Base-by-base conservation (phyloP, 495 filamentous ascomycete species). In the Cladorrhinum samala region DNA sequence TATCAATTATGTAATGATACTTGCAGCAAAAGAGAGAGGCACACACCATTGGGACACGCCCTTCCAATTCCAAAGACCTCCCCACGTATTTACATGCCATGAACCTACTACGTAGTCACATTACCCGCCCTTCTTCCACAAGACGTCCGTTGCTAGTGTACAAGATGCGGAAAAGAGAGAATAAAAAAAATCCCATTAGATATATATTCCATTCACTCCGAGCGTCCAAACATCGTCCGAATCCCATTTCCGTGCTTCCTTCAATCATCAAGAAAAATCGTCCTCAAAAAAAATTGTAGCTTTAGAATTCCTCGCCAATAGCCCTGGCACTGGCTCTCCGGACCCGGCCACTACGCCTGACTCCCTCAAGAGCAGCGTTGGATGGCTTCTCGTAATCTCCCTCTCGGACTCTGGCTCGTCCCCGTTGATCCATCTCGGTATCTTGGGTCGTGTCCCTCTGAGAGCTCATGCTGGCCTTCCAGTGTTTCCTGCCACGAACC, bases 401-500 rank as follows among this genome's bases (percentile, higher is more conserved):
- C 6, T 18, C 49, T n/a, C 52, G 16, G 3, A 17, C 27, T 8
- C 17, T 53, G 1, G 50, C 5, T 16, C 55, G 20, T 1, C 55
- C 53, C 9, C 50, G 46, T 1, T 47, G 23, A n/a, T 24, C 19
- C 41, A 51, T 42, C 21, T 47, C 43, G 13, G 44, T 40, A 13
- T 42, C 56, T 16, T 54, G n/a, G 5, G 8, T 43, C 8, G 44
- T 16, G 44, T 50, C 48, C n/a, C 49, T 48, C 18, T 54, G 14
- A 11, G 45, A 47, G 24, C 38, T 30, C 24, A 33, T 33, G 6
- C 5, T 33, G 11, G 60, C 63, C 53, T 45, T 56, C 59, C 62
- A 67, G 43, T 56, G 46, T 52, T 74, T 73, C 37, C 71, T 59
- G 1, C 72, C 72, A 0, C 78, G 73, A 9, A 82, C 71, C 48